Base-by-base conservation (phyloP, 2,329 filamentous ascomycete genomes). In the Aspergillus niger region DNA sequence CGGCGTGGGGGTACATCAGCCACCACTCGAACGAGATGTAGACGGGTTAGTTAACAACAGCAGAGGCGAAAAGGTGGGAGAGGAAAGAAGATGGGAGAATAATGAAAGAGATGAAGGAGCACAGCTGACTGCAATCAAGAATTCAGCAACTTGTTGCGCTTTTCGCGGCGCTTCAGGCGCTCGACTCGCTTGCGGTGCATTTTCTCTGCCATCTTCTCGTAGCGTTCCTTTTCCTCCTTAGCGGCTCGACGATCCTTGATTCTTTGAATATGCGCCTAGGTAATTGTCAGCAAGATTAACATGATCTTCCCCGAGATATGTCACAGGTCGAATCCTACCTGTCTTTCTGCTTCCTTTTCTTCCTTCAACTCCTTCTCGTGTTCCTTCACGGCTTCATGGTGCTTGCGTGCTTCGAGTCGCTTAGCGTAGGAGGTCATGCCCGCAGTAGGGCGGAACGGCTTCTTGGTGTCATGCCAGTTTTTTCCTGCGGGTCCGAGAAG, bases 101-200 rank as follows among this genome's bases (percentile, higher is more conserved):
- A 30, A 50, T 11, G 49, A 28, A 15, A 15, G 17, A 22, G 26
- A 56, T 39, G 48, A 65, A 59, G 43, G 32, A 17, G 17, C 57
- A 59, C 41, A 50, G 10, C 17, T 51, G 17, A 38, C 58, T 17
- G 32, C 54, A 26, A 28, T 78, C 65, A 81, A 32, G 79, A 80
- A 64, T 75, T 78, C 57, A 81, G 71, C 58, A 81, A 57, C 69
- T 80, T 81, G 69, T 81, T 99, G 74, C 95, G 88, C 88, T 98
- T 98, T 83, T 99, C 95, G 78, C 92, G 91, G 74, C 93, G 86
- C 88, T 92, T 97, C 77, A 97, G 79, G 69, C 95, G 86, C 80
- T 99, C 95, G 11, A 98, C 89, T 63, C 93, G 85, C 84, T 97
- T 98, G 79, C 86, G 88, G 81, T 98, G 94, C 95, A 99, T 98